Base-by-base conservation (phyloP, 2,329 filamentous ascomycete species). In the Fusarium bulbicola region DNA sequence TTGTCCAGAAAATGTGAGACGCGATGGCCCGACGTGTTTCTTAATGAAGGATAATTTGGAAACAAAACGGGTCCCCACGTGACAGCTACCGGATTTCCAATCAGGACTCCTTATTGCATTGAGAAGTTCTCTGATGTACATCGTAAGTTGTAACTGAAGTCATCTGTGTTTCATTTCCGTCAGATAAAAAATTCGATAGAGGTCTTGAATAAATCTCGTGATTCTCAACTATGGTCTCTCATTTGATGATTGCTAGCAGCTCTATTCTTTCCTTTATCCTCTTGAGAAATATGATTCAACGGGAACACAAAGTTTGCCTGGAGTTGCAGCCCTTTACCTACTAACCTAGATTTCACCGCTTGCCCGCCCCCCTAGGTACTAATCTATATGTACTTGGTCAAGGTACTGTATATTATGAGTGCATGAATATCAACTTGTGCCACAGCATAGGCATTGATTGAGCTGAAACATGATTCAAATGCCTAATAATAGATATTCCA, bases 31-130 rank as follows among this genome's bases (percentile, higher is more conserved):
- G 34, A 39, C 68, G 56, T 57, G 65, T 70, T 43, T 42, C 57
- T 43, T 42, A 57, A 49, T 18, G 18, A 30, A 45, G 21, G 26
- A 37, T 20, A 47, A 32, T 46, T 26, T 18, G 46, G 15, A 36
- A 42, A 66, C 53, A 37, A 59, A 63, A 71, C 71, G 58, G 74
- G 71, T 68, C 37, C 43, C 49, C 74, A 76, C 74, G 74, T 76
- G 74, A 76, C 36, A 21, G 24, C n/a, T 18, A 8, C 21, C 16
- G 12, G 18, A 30, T 32, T 28, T 46, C 18, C n/a, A 46, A 20
- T 13, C 13, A 11, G 24, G 34, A 28, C 26, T 40, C 15, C n/a
- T 15, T 28, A 49, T 36, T 47, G 20, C 18, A 58, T 49, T n/a
- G 32, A 47, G n/a, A 24, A 26, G 30, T 50, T 34, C 30, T 52